Evolutionary conservation across 306 rosid species (phyloP).

Genomic region (Dalbergia cochinchinensis): DNA sequence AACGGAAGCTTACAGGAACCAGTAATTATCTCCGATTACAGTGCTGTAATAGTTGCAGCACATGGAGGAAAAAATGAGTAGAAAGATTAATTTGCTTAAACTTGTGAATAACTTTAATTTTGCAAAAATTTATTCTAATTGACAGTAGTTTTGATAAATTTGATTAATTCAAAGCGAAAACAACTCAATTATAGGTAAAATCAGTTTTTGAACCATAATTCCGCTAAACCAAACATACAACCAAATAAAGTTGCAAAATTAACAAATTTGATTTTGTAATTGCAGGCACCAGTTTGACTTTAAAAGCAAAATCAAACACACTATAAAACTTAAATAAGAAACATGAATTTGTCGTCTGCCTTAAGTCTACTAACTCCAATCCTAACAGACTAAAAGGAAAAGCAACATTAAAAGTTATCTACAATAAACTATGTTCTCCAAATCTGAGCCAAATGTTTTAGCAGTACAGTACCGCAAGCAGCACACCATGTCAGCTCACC

Average conservation of each 20-base stretch:
- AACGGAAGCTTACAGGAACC: neutral
- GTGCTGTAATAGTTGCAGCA: neutral
- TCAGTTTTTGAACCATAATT: too few species aligned
- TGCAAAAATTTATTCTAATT: too few species aligned
- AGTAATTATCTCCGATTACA: neutral
- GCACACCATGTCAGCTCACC: neutral
- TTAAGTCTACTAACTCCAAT: neutral
- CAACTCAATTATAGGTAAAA: too few species aligned
- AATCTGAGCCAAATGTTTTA: constrained; percentile 7
- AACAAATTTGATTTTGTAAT: too few species aligned
- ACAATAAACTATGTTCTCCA: neutral
- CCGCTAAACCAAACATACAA: too few species aligned
- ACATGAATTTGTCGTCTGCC: neutral
- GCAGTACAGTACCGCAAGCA: neutral
- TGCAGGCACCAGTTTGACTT: too few species aligned
- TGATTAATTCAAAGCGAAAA: too few species aligned
- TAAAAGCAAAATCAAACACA: too few species aligned
- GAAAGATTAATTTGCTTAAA: neutral
- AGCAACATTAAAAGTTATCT: neutral
- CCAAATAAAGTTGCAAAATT: too few species aligned
- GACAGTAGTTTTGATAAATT: too few species aligned
- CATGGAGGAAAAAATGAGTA: neutral
- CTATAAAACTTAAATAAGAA: neutral
- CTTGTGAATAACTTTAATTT: too few species aligned
- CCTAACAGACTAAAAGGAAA: neutral